Evolutionary conservation across 345 rosid genomes (phyloP), one percentile per base, ranked within the genome.

Genomic region (Rubroshorea leprosula): DNA sequence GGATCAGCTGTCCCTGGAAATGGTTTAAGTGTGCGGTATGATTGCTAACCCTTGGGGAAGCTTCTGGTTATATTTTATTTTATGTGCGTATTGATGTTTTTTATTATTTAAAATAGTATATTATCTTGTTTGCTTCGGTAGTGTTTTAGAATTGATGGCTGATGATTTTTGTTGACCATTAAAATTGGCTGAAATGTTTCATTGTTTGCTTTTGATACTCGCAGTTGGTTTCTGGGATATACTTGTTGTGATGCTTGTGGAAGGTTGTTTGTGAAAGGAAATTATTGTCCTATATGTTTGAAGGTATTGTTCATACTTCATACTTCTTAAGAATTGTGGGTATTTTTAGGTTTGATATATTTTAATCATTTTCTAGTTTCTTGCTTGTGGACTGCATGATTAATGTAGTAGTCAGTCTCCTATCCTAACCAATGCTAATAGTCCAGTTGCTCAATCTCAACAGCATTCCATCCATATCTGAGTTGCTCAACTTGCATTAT

Each of bases 221-320:
- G 49, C 84, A 90, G 99, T 76, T 94, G 99, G 99, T 94, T 94
- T 80, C 78, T 94, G 78, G 92, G 96, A 61, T 85, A 87, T 74
- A 90, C 99, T 67, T 87, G 97, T 66, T 94, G 99, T 69, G 99
- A 94, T 87, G 95, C 99, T 59, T 94, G 99, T 74, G 99, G 99
- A 78, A 90, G 99, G 78, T 74, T 94, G 81, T 94, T 94, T 73
- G 96, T 84, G 65, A 94, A 94, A 78, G 99, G 99, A 64, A 94
- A 94, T 62, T 94, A 94, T 39, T 94, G 99, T 61, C 99, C 97
- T 58, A 92, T 94, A 68, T 94, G 99, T 72, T 78, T 94, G 77
- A 94, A 94, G 99, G 99, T 92, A 83, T 60, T 14, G 19, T 63
- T 22, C 46, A 11, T 55, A n/a, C 48, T 57, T 26, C n/a, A n/a